phyloP scores from a whole-genome alignment of 768 basidiomycete species.

The Boletus edulis region DNA sequence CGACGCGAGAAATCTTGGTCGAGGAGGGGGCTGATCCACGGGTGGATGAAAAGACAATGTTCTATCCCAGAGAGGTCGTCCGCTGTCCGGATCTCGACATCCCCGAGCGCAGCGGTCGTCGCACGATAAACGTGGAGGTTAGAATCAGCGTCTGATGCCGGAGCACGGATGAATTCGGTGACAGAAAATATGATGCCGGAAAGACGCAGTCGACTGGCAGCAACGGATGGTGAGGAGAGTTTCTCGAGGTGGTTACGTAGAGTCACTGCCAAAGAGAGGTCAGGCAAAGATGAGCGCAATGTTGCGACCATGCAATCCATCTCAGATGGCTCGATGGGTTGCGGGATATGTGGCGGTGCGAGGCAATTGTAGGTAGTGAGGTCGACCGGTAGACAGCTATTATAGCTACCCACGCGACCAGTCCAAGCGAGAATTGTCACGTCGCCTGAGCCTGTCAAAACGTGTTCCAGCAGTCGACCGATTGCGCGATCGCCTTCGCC shows the following conservation, averaged over 20 bases:
- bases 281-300: neutral
- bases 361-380: constrained; percentile 1
- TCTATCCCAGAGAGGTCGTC: neutral
- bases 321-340: neutral
- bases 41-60: constrained; percentile 4
- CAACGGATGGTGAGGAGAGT: neutral
- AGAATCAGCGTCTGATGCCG: neutral
- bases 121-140: neutral
- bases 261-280: neutral
- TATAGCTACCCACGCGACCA: neutral
- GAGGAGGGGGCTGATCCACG: neutral
- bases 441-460: neutral
- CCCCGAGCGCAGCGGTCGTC: neutral
- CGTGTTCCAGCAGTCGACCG: constrained; percentile 6
- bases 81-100: constrained; percentile 1
- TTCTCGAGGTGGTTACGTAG: neutral
- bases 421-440: constrained; percentile 10
- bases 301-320: neutral
- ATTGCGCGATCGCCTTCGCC: constrained; percentile 7
- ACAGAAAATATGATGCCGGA: constrained; percentile 3
- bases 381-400: constrained; percentile 1
- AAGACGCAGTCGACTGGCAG: neutral
- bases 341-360: neutral
- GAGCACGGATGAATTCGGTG: neutral
- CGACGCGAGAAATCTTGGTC: neutral